Evolutionary conservation across 306 rosid genomes (phyloP), one percentile per base, ranked within the genome.

Genomic region (Cucurbita maxima): DNA sequence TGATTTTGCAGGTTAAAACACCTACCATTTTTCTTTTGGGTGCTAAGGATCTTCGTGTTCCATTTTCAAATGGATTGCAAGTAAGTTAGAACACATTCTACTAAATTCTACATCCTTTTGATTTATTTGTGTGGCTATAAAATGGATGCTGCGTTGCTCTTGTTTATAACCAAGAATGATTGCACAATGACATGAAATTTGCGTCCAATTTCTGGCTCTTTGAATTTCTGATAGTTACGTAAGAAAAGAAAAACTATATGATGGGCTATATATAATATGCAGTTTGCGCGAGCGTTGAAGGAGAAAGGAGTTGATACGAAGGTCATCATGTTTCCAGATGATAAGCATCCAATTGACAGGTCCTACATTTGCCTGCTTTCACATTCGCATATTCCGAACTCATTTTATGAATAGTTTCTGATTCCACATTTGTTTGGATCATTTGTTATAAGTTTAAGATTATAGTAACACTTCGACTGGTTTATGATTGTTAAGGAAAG

Each of bases 201-300:
- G 13, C 7, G 13, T 47, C 13, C 73, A 50, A 13, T 66, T 4
- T 37, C 20, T n/a, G 20, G 34, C 40, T 5, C 30, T 62, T 62
- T n/a, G 50, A 38, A 8, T 66, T 20, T 67, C 14, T 69, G 25
- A 25, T 25, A 12, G 2, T 14, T 47, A 45, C 14, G 73, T 3
- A 0, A 48, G 12, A 43, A 0, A 4, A 43, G 43, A 11, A 64
- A 38, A 38, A 64, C 60, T 71, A 13, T 11, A 63, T 11, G 47
- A 57, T 82, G 82, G 7, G 73, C 3, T 48, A 22, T 78, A 78
- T 72, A 37, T 50, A 72, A 83, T 81, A 34, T 80, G 82, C 54
- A 94, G 97, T 94, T 82, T 83, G 96, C 92, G 8, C 86, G 95
- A 78, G 97, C 95, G 15, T 73, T 94, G 72, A 89, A 78, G 81